Evolutionary conservation across 2,329 filamentous ascomycete species (phyloP).

Genomic region (Fusarium marasasianum): DNA sequence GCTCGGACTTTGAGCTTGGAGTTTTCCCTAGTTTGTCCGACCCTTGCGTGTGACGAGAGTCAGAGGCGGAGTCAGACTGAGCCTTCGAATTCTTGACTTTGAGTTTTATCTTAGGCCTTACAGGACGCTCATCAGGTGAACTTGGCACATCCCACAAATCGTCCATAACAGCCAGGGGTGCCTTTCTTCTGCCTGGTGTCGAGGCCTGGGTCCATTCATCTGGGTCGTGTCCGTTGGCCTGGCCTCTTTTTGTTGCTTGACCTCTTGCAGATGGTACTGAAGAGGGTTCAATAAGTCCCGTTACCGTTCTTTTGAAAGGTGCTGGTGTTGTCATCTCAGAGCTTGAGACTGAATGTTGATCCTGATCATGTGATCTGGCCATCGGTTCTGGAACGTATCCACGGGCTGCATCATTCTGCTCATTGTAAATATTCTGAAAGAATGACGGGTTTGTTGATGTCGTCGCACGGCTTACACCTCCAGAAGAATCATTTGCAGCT

Average conservation of each 20-base stretch:
- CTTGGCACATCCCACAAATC: constrained; percentile 58
- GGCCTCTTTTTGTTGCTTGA: constrained; percentile 20
- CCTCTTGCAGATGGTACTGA: constrained; percentile 45
- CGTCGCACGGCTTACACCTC: constrained; percentile 44
- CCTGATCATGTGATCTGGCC: constrained; percentile 6
- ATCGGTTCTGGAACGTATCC: constrained; percentile 29
- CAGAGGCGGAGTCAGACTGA: neutral
- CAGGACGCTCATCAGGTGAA: constrained; percentile 47
- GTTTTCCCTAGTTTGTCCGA: neutral
- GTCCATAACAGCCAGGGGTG: constrained; percentile 33
- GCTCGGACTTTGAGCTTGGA: neutral
- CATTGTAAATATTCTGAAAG: constrained; percentile 59
- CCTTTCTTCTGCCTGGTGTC: constrained; percentile 45
- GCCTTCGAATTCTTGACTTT: constrained; percentile 23
- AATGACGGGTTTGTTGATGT: constrained; percentile 59
- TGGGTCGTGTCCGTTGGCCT: constrained; percentile 18
- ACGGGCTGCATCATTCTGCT: constrained; percentile 51
- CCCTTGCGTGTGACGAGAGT: neutral
- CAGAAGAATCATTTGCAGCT: constrained; percentile 34
- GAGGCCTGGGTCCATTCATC: constrained; percentile 48
- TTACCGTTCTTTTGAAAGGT: constrained; percentile 42
- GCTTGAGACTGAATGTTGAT: constrained; percentile 28
- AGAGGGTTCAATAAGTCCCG: constrained; percentile 40
- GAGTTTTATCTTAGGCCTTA: constrained; percentile 22
- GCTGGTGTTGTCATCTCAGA: constrained; percentile 42